phyloP scores from a whole-genome alignment of 345 rosid species.

The Brassica juncea region DNA sequence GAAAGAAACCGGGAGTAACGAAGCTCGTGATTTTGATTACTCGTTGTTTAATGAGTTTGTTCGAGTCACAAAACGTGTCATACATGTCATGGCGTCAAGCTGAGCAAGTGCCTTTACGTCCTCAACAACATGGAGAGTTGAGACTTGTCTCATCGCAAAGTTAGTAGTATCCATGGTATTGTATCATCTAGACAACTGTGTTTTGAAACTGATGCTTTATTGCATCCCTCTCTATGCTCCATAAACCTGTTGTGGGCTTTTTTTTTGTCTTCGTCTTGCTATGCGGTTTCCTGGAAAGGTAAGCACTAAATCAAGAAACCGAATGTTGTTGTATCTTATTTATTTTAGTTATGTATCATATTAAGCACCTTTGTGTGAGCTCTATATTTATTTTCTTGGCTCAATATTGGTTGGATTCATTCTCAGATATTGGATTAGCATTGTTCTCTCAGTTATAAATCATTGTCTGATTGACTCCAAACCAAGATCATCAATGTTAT shows the following conservation, averaged over 20 bases:
- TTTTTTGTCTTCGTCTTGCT: neutral
- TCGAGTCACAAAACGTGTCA: constrained; percentile 67
- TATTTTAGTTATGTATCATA: constrained; percentile 6
- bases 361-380: neutral
- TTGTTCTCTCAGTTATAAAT: neutral
- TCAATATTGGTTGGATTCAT: neutral
- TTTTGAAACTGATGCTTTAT: neutral
- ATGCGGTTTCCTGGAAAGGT: constrained; percentile 8
- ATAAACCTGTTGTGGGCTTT: neutral
- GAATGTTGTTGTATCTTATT: constrained; percentile 10
- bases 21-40: constrained; percentile 52
- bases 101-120: constrained; percentile 23
- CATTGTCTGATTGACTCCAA: no score
- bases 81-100: constrained; percentile 41
- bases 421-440: neutral
- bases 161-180: neutral
- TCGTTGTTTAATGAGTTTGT: constrained; percentile 69
- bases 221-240: constrained; percentile 4
- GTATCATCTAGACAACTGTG: neutral
- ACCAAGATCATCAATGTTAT: no score
- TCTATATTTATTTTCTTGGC: neutral
- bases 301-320: neutral
- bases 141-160: constrained; percentile 5
- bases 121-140: neutral
- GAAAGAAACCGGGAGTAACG: constrained; percentile 27